phyloP scores from a whole-genome alignment of 129 eudicot species.

The Escallonia rubra region DNA sequence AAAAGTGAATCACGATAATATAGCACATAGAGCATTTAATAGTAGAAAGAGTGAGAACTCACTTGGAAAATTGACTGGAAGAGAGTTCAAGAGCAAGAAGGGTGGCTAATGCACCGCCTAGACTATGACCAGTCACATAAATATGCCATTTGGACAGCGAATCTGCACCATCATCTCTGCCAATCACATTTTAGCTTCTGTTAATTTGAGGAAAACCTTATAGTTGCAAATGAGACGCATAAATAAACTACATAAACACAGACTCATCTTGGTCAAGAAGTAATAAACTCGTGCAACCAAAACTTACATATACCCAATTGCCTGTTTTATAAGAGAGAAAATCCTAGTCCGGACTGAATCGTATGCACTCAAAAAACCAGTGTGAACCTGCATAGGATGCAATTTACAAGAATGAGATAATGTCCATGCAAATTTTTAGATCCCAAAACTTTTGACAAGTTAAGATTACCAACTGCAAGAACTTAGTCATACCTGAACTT shows the following conservation, averaged over 20 bases:
- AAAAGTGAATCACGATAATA: neutral
- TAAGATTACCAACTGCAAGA: constrained; percentile 1
- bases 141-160: constrained; percentile 72
- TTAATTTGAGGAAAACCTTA: neutral
- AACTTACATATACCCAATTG: constrained; percentile 55
- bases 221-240: neutral
- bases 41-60: constrained; percentile 23
- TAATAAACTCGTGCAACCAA: neutral
- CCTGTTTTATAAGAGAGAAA: constrained; percentile 65
- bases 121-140: constrained; percentile 93
- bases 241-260: neutral
- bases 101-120: constrained; percentile 98
- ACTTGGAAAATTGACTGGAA: constrained; percentile 89
- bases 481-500: constrained; percentile 61
- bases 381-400: constrained; percentile 65
- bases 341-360: constrained; percentile 92
- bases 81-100: constrained; percentile 95
- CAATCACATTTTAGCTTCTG: constrained; percentile 7
- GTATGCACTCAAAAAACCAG: constrained; percentile 92
- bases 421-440: neutral
- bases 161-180: constrained; percentile 51
- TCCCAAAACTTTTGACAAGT: neutral
- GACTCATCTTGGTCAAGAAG: neutral
- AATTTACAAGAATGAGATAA: constrained; percentile 2
- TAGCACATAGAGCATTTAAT: too few relatives aligned